A percentile compares a stretch with the other conserved stretches of the same genome.
These are phyloP conservation scores for Ophiostoma fasciatum DNA, from an alignment of 2,329 filamentous ascomycete species.

Conservation along the genomic window DNA sequence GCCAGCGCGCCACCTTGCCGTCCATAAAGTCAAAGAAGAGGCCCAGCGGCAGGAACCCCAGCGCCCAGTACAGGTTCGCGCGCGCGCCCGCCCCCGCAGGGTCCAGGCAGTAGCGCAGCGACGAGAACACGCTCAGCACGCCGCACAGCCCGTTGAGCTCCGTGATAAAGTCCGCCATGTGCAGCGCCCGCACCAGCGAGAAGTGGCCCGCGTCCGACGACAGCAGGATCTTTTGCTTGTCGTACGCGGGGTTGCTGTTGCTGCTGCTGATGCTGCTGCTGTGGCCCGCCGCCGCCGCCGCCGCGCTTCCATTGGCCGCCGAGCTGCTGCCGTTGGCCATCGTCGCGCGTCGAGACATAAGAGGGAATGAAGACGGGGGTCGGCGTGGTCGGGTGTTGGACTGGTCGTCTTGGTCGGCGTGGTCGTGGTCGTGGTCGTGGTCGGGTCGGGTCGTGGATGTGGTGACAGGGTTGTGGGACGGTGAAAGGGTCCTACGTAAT, in stretches of 20 bases:
- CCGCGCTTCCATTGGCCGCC: background rate
- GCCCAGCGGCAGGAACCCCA: conserved; percentile 79
- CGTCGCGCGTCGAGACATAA: conserved; percentile 11
- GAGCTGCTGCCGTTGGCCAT: conserved; percentile 10
- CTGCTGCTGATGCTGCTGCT: no score
- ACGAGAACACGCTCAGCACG: conserved; percentile 91
- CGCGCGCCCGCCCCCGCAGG: conserved; percentile 43
- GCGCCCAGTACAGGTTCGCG: conserved; percentile 72
- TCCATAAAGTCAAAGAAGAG: conserved; percentile 98
- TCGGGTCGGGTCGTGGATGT: no score
- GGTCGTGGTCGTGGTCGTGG: no score
- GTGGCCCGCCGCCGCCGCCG: no score
- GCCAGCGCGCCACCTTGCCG: conserved; percentile 89
- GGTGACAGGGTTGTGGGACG: no score
- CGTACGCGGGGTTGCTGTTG: conserved; percentile 28
- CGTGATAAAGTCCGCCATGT: conserved; percentile 74
- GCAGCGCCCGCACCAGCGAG: conserved; percentile 50
- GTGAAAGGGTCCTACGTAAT: no score
- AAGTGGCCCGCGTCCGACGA: conserved; percentile 60
- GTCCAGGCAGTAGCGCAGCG: conserved; percentile 79
- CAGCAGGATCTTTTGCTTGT: conserved; percentile 65
- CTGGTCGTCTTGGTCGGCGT: no score
- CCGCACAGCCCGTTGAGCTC: conserved; percentile 75
- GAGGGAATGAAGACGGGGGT: no score
- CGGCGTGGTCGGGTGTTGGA: no score